Percentiles rank a stretch among this genome's conserved stretches.
Conservation (phyloP, 495 filamentous ascomycete species). For the Hypoxylon fragiforme region DNA sequence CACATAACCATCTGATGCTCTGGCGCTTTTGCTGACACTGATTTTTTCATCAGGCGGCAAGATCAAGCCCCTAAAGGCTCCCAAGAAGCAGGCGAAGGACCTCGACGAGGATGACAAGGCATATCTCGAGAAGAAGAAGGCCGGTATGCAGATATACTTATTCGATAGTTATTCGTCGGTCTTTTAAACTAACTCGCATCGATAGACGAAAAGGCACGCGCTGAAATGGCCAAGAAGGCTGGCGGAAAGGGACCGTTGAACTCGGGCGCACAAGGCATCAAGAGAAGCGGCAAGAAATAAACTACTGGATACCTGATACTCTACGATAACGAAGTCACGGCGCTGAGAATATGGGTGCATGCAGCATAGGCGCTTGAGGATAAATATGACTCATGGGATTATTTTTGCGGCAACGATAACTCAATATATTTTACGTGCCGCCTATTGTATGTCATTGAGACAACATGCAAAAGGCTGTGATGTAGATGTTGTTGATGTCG, state of each 20-base stretch:
- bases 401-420: slow-evolving; percentile 15
- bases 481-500: too few relatives aligned
- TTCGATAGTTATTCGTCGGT: neutral
- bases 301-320: too few relatives aligned
- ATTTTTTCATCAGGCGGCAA: slow-evolving; percentile 66
- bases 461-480: too few relatives aligned
- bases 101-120: slow-evolving; percentile 77
- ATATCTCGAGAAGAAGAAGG: slow-evolving; percentile 72
- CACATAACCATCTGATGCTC: neutral
- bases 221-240: slow-evolving; percentile 69
- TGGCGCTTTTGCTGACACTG: slow-evolving; percentile 17
- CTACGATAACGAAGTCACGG: slow-evolving; percentile 30
- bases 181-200: slow-evolving; percentile 13
- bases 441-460: neutral
- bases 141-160: slow-evolving; percentile 54
- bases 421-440: slow-evolving; percentile 18
- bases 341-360: slow-evolving; percentile 16
- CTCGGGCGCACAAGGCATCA: slow-evolving; percentile 80
- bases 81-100: slow-evolving; percentile 77
- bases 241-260: slow-evolving; percentile 64
- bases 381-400: slow-evolving; percentile 8
- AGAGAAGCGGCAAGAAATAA: slow-evolving; percentile 90
- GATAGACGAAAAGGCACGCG: slow-evolving; percentile 75
- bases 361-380: slow-evolving; percentile 28
- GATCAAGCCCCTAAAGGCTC: slow-evolving; percentile 78